Base-by-base conservation (phyloP, 176 grass and related monocot species). In the Rhipidocladum racemiflorum region DNA sequence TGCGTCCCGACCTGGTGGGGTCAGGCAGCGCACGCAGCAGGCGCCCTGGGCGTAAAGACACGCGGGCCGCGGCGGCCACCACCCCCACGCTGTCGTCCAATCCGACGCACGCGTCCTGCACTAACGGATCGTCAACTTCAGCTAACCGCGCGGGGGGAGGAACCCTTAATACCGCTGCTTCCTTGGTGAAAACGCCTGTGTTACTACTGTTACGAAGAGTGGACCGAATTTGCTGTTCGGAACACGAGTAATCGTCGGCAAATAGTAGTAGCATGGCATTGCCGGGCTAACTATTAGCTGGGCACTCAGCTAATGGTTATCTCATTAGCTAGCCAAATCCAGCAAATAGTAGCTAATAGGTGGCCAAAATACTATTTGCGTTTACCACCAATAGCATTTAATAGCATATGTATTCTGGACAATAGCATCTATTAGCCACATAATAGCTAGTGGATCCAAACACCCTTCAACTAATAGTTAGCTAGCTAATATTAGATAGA, bases 51-150 rank as follows among this genome's bases (percentile, higher is more conserved):
- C 79, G 84, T 85, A 59, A 71, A 57, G 83, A 77, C 78, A 86
- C 88, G 83, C 86, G 88, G 83, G 85, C 54, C 74, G 85, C 85
- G 51, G 87, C 87, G 77, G 82, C 63, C 61, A 76, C 77, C 87
- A 43, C 35, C 64, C 38, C 82, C 82, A 9, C 56, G 70, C 64
- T 77, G 82, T 70, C 61, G 75, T 35, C 69, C 54, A 67, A 13
- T 81, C 77, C 76, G 36, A 32, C 81, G 81, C 68, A 73, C 75
- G 87, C 75, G 75, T 16, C 49, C 79, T 9, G 55, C 75, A 23
- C 32, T 61, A 81, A 64, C 44, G 71, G 70, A 81, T 48, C 87
- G 87, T 85, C 83, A 81, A 65, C 82, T 25, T 35, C 24, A 23
- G 81, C 51, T 59, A 11, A 20, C 40, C 20, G 66, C 27, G 55